phyloP scores from a whole-genome alignment of 805 yeast genomes.

The Lachancea nothofagi region DNA sequence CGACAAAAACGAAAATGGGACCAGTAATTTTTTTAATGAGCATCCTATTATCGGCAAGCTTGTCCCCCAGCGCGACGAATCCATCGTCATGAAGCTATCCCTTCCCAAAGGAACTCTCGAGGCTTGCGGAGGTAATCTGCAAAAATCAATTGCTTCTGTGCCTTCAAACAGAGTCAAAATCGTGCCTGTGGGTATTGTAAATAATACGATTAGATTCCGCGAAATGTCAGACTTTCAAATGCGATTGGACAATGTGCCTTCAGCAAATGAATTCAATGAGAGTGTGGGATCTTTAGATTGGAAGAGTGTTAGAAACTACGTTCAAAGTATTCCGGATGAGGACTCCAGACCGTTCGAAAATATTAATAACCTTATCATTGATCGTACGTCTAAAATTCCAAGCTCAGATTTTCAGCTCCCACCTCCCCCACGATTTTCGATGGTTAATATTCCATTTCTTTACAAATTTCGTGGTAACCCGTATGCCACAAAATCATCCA shows the following conservation, averaged over 20 bases:
- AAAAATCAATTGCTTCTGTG: slow-evolving; percentile 36
- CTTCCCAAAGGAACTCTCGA: slow-evolving; percentile 52
- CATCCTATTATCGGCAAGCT: slow-evolving; percentile 58
- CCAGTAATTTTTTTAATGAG: slow-evolving; percentile 35
- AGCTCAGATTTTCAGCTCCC: slow-evolving; percentile 42
- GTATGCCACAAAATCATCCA: slow-evolving; percentile 45
- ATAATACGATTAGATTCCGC: slow-evolving; percentile 68
- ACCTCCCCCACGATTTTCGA: slow-evolving; percentile 83
- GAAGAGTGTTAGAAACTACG: slow-evolving; percentile 27
- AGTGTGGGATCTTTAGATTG: slow-evolving; percentile 31
- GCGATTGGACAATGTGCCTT: slow-evolving; percentile 50
- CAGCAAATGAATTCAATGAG: slow-evolving; percentile 35
- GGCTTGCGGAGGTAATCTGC: slow-evolving; percentile 38
- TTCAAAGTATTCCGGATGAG: slow-evolving; percentile 33
- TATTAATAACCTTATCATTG: slow-evolving; percentile 23
- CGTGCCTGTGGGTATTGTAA: slow-evolving; percentile 62
- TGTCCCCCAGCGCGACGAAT: slow-evolving; percentile 45
- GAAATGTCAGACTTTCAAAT: slow-evolving; percentile 86
- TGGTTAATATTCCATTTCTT: slow-evolving; percentile 67
- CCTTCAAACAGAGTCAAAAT: slow-evolving; percentile 34
- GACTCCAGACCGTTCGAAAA: slow-evolving; percentile 37
- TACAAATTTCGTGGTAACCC: slow-evolving; percentile 77
- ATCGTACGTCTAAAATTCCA: slow-evolving; percentile 21
- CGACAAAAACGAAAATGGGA: slow-evolving; percentile 38
- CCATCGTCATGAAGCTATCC: slow-evolving; percentile 51